Percentiles rank a stretch among this genome's conserved stretches.
phyloP scores from a whole-genome alignment of 2,329 filamentous ascomycete genomes.

The Ophiostoma australiae region DNA sequence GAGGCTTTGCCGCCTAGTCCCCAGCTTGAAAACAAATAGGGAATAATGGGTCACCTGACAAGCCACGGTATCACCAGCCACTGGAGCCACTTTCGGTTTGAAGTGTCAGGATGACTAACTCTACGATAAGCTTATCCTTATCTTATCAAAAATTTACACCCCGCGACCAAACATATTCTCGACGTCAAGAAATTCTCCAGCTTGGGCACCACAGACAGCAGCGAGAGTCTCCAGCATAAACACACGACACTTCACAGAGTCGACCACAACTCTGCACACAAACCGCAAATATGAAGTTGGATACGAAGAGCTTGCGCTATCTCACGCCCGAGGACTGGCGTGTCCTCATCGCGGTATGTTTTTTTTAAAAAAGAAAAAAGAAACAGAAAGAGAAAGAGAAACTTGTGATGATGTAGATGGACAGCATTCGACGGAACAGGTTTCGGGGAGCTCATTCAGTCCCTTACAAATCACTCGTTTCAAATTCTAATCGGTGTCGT shows the following conservation, averaged over 20 bases:
- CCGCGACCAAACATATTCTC: slow-evolving; percentile 15
- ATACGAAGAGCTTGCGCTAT: slow-evolving; percentile 89
- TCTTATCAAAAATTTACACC: slow-evolving; percentile 23
- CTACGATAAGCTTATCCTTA: slow-evolving; percentile 15
- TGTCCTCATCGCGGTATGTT: slow-evolving; percentile 79
- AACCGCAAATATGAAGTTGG: slow-evolving; percentile 71
- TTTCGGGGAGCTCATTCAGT: too few relatives aligned
- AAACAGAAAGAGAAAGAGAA: not conserved
- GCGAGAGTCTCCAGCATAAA: not conserved
- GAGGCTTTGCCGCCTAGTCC: slow-evolving; percentile 38
- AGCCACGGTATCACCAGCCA: slow-evolving; percentile 23
- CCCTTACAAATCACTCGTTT: not conserved
- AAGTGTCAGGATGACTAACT: slow-evolving; percentile 2
- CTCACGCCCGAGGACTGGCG: slow-evolving; percentile 90
- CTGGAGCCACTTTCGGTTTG: not conserved
- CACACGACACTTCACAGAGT: not conserved
- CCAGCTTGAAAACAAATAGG: slow-evolving; percentile 17
- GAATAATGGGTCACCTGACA: slow-evolving; percentile 13
- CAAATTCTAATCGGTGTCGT: slow-evolving; percentile 19
- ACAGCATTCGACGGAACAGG: not conserved
- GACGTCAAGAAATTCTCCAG: slow-evolving; percentile 20
- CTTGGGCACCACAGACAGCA: not conserved
- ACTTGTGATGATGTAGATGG: not conserved
- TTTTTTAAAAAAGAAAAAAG: not conserved
- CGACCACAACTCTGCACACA: not conserved